Evolutionary conservation across 148 eudicot genomes (phyloP).

Genomic region (Hydrangea macrophylla): DNA sequence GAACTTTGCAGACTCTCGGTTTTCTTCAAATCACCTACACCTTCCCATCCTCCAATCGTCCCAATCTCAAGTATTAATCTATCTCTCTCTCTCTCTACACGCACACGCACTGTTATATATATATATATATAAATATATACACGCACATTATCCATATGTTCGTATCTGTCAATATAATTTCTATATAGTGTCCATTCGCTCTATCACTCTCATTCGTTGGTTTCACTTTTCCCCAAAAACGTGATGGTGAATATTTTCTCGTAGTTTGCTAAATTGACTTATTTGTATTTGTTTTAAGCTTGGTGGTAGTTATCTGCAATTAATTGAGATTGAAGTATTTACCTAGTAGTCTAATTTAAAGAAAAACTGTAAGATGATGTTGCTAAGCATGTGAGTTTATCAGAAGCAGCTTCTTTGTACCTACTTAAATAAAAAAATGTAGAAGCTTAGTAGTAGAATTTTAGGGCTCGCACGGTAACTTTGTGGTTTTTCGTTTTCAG

Average conservation of each 20-base stretch:
- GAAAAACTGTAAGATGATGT: too few relatives aligned
- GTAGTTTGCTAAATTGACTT: background rate
- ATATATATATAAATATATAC: background rate
- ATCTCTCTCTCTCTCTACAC: slow-evolving; percentile 5
- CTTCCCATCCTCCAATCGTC: slow-evolving; percentile 23
- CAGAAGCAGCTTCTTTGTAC: too few relatives aligned
- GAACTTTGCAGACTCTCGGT: slow-evolving; percentile 58
- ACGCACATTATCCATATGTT: background rate
- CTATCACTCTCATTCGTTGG: background rate
- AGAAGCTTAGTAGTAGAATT: too few relatives aligned
- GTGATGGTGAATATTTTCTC: background rate
- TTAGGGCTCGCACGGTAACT: too few relatives aligned
- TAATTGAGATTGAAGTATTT: background rate
- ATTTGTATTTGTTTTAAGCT: background rate
- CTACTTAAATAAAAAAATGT: too few relatives aligned
- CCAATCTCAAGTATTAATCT: slow-evolving; percentile 46
- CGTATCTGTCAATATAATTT: background rate
- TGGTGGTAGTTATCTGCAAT: background rate
- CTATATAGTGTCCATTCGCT: background rate
- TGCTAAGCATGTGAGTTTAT: too few relatives aligned
- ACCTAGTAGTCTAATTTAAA: background rate
- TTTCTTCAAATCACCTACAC: slow-evolving; percentile 27
- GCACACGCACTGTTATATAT: background rate
- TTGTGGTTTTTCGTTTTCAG: too few relatives aligned
- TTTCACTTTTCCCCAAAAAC: background rate